These are phyloP conservation scores for Phytophthora pini DNA, from an alignment of 352 stramenopile genomes.

Conservation along the genomic window DNA sequence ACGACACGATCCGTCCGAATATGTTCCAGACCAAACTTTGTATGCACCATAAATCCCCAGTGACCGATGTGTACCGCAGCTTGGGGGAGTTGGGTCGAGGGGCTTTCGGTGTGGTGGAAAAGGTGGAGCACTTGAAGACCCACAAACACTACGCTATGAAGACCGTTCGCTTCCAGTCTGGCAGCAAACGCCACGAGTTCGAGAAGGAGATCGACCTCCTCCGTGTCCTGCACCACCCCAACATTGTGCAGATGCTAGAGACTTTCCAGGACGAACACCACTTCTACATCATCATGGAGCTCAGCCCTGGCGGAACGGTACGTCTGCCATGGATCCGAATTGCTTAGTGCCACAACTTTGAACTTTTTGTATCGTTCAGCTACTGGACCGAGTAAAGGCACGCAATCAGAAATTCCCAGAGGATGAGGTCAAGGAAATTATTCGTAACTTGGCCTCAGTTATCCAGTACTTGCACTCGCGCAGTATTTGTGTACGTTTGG, in stretches of 20 bases:
- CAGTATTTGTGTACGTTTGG: slow-evolving; percentile 72
- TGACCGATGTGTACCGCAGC: slow-evolving; percentile 52
- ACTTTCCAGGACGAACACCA: slow-evolving; percentile 79
- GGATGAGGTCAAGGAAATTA: slow-evolving; percentile 59
- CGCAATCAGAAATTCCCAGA: slow-evolving; percentile 57
- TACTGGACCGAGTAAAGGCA: slow-evolving; percentile 69
- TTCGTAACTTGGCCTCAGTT: slow-evolving; percentile 73
- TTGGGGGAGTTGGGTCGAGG: slow-evolving; percentile 70
- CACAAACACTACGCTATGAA: slow-evolving; percentile 83
- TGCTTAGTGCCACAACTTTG: no score
- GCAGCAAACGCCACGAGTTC: slow-evolving; percentile 72
- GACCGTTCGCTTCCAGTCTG: slow-evolving; percentile 69
- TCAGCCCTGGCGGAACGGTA: slow-evolving; percentile 70
- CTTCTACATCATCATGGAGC: slow-evolving; percentile 91
- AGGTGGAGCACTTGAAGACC: slow-evolving; percentile 73
- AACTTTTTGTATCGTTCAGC: slow-evolving; percentile 21
- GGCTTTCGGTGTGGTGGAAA: slow-evolving; percentile 78
- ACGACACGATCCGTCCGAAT: slow-evolving; percentile 59
- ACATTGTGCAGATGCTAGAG: slow-evolving; percentile 84
- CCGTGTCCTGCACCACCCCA: slow-evolving; percentile 77
- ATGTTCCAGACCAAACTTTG: slow-evolving; percentile 85
- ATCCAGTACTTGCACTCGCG: slow-evolving; percentile 84
- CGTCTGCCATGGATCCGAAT: background rate
- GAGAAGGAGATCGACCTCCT: slow-evolving; percentile 83
- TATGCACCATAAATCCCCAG: slow-evolving; percentile 69